Conservation (phyloP, 179 eudicot species). For the Pouteria campechiana region DNA sequence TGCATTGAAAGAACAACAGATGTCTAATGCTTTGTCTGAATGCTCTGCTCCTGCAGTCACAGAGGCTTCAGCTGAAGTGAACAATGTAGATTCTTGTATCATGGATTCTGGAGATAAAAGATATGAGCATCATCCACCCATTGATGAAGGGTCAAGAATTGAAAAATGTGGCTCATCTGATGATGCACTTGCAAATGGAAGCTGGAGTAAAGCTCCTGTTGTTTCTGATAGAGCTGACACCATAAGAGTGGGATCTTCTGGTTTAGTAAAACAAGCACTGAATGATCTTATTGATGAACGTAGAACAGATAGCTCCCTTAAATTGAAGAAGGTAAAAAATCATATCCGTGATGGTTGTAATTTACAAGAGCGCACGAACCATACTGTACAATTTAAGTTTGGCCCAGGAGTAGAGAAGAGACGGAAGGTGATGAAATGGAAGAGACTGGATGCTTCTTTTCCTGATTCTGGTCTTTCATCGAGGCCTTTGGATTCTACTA, state of each 20-base stretch:
- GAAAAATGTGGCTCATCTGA: constrained; percentile 38
- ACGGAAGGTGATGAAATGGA: constrained; percentile 22
- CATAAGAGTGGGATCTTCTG: constrained; percentile 16
- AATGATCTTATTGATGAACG: constrained; percentile 24
- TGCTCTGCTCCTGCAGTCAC: constrained; percentile 48
- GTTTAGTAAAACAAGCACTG: constrained; percentile 12
- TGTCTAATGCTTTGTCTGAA: constrained; percentile 40
- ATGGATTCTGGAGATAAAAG: constrained; percentile 16
- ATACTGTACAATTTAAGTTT: constrained; percentile 7
- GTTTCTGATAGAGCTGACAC: constrained; percentile 14
- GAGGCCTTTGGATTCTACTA: constrained; percentile 6
- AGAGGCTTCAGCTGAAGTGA: constrained; percentile 34
- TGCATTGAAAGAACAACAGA: constrained; percentile 25
- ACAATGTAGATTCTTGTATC: constrained; percentile 27
- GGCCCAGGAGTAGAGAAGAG: constrained; percentile 15
- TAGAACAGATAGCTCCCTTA: constrained; percentile 15
- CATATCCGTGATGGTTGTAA: constrained; percentile 9
- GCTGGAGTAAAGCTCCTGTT: constrained; percentile 17
- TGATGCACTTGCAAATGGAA: constrained; percentile 36
- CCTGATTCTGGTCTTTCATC: constrained; percentile 17
- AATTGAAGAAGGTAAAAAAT: constrained; percentile 15
- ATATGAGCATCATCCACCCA: constrained; percentile 12
- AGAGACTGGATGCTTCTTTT: constrained; percentile 15
- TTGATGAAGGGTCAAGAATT: constrained; percentile 47
- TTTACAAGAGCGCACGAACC: constrained; percentile 5